phyloP scores from a whole-genome alignment of 108 stramenopile genomes.

The Nitzschia inconspicua region DNA sequence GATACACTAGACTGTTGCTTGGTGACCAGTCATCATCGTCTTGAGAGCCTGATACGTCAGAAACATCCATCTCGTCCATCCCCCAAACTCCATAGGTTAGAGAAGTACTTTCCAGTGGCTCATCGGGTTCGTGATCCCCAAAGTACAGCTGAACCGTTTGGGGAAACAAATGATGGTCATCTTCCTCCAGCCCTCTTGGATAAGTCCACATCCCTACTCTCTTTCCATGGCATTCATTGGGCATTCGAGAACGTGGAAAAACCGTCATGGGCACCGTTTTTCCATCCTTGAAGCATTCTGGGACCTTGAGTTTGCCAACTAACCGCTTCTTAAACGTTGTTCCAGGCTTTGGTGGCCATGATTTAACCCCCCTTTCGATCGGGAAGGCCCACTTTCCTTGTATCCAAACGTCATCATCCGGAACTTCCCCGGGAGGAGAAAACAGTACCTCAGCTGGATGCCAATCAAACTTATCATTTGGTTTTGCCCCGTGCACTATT shows the following conservation, averaged over 20 bases:
- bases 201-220: too few species aligned
- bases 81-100: too few species aligned
- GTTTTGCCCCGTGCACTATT: not conserved
- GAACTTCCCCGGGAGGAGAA: conserved; percentile 3
- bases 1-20: too few species aligned
- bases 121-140: too few species aligned
- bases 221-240: too few species aligned
- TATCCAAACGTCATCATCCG: conserved; percentile 1
- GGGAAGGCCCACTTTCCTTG: conserved; percentile 9
- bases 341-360: not conserved
- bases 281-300: not conserved
- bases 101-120: too few species aligned
- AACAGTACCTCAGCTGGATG: conserved; percentile 3
- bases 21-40: too few species aligned
- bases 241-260: not conserved
- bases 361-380: not conserved
- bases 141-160: too few species aligned
- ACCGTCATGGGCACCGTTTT: conserved; percentile 13
- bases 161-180: too few species aligned
- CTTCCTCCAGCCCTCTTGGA: too few species aligned
- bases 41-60: too few species aligned
- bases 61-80: too few species aligned
- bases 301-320: conserved; percentile 3
- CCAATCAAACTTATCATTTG: conserved; percentile 7
- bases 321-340: not conserved